Evolutionary conservation across 129 eudicot species (phyloP).

Genomic region (Flaveria trinervia): DNA sequence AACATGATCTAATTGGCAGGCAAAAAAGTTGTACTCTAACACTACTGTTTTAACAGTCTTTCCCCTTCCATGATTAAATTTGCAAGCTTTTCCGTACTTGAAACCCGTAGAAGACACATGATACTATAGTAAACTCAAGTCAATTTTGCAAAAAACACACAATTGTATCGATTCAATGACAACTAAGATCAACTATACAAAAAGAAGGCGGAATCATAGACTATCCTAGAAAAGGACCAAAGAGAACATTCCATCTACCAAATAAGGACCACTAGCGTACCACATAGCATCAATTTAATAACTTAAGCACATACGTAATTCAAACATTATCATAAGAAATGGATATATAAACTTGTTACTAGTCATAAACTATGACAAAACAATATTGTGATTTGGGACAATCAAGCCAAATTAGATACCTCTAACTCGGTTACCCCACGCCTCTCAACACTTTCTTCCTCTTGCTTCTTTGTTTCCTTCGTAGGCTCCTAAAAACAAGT

Average conservation of each 20-base stretch:
- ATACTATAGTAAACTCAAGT: slow-evolving; percentile 58
- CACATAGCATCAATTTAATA: slow-evolving; percentile 7
- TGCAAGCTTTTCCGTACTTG: slow-evolving; percentile 80
- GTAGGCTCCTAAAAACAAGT: background rate
- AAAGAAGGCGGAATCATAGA: background rate
- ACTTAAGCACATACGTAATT: slow-evolving; percentile 20
- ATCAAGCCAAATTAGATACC: slow-evolving; percentile 40
- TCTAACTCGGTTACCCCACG: slow-evolving; percentile 52
- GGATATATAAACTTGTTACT: background rate
- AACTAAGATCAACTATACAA: background rate
- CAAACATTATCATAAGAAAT: slow-evolving; percentile 12
- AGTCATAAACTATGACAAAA: background rate
- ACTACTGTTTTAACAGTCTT: slow-evolving; percentile 42
- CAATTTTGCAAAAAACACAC: background rate
- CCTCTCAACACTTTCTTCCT: background rate
- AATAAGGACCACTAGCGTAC: background rate
- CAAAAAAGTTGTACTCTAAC: slow-evolving; percentile 72
- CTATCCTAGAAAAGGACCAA: background rate
- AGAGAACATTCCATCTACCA: background rate
- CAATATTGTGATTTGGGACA: background rate
- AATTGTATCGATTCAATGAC: background rate
- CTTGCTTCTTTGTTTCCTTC: background rate
- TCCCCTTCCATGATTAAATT: slow-evolving; percentile 57
- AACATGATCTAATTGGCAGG: slow-evolving; percentile 34
- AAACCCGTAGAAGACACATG: slow-evolving; percentile 70